Percentiles rank a stretch among this genome's conserved stretches.
phyloP scores from a whole-genome alignment of 2,329 filamentous ascomycete species.

The Aspergillus fumigatiaffinis region DNA sequence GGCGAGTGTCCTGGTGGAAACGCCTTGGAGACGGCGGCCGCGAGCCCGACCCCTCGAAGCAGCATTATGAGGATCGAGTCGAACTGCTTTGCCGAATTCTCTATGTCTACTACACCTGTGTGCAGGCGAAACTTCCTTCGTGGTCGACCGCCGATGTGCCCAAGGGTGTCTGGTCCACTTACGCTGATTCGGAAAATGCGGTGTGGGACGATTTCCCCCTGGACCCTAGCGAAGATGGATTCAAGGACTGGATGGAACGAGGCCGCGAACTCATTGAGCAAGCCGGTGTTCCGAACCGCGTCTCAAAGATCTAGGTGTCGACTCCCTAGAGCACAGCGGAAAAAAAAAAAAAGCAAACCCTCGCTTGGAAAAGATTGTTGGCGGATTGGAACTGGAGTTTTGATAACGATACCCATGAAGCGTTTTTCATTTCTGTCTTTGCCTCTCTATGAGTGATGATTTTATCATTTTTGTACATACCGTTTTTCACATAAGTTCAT shows the following conservation, averaged over 20 bases:
- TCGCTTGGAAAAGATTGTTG: constrained; percentile 6
- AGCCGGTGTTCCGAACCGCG: constrained; percentile 33
- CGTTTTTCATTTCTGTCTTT: constrained; percentile 14
- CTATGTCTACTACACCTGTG: constrained; percentile 46
- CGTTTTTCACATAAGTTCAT: background rate
- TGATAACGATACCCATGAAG: constrained; percentile 33
- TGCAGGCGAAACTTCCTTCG: constrained; percentile 39
- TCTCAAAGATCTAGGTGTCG: constrained; percentile 22
- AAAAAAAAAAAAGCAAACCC: background rate
- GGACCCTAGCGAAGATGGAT: constrained; percentile 37
- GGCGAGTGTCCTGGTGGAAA: constrained; percentile 45
- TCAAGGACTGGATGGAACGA: constrained; percentile 38
- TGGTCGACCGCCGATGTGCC: constrained; percentile 35
- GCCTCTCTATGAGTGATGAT: constrained; percentile 24
- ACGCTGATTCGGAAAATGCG: constrained; percentile 37
- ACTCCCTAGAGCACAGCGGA: background rate
- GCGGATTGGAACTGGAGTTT: constrained; percentile 26
- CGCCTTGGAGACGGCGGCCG: constrained; percentile 38
- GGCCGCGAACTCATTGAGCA: constrained; percentile 39
- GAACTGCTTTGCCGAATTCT: constrained; percentile 41
- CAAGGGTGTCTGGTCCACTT: constrained; percentile 39
- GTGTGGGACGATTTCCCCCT: constrained; percentile 44
- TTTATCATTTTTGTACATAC: constrained; percentile 5
- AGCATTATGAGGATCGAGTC: constrained; percentile 39
- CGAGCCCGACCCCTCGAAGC: constrained; percentile 33